Evolutionary conservation across 805 yeast species (phyloP), one percentile per base, ranked within the genome.

Genomic region (Hanseniaspora mollemarum): DNA sequence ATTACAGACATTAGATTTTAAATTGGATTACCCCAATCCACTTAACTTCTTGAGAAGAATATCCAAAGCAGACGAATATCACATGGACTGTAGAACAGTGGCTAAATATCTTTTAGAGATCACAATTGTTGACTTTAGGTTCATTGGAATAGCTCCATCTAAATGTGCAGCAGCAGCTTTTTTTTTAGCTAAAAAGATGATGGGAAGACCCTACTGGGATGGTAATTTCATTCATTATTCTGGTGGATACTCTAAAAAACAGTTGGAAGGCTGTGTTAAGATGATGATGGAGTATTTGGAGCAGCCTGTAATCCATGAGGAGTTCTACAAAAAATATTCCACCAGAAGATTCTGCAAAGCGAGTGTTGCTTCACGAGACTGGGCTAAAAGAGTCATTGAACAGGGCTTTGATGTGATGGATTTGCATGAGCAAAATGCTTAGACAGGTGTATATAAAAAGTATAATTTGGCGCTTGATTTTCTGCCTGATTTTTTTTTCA

Each of bases 61-160:
- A 46, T 85, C 95, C 39, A 87, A 86, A 63, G 96, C 96, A 29
- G 96, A 88, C 65, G 88, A 85, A 63, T 88, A 87, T 70, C 94
- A 87, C 63, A 83, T 85, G 54, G 87, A 83, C 66, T 78, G 90
- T 43, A 78, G 96, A 68, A 87, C 96, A 9, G 71, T 88, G 57
- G 96, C 94, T 25, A 87, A 87, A 66, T 87, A 85, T 64, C 71
- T 87, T 49, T 65, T 88, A 49, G 96, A 87, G 60, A 80, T 87
- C 41, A 76, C 88, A 24, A 70, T 83, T 15, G 80, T 87, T 49
- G 95, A 87, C 64, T 80, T 81, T 62, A 75, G 78, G 60, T 83
- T 87, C 59, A 77, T 87, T 58, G 87, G 87, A 13, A 74, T 76
- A 54, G 71, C 78, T 56, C 96, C 96, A 8, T 83, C 94, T 21